Conservation (phyloP, 1,284 basidiomycete genomes). For the Phellinidium pouzarii region DNA sequence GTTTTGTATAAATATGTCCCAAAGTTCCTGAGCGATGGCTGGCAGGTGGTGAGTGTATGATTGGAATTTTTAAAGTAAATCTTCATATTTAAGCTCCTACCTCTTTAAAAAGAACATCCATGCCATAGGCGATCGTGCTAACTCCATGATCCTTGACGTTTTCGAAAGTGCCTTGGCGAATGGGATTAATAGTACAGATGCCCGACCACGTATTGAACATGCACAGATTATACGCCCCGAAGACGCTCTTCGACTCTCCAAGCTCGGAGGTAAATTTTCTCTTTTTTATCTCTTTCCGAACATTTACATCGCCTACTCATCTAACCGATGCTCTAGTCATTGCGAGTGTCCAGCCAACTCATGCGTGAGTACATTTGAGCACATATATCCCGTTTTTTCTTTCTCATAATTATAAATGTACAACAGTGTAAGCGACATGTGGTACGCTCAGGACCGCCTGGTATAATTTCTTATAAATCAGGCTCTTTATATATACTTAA, state of each 20-base stretch:
- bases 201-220: conserved; percentile 83
- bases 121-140: conserved; percentile 88
- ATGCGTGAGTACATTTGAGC: conserved; percentile 52
- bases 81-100: not conserved
- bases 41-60: conserved; percentile 63
- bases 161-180: conserved; percentile 48
- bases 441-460: conserved; percentile 77
- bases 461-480: conserved; percentile 34
- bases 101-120: conserved; percentile 63
- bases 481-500: not conserved
- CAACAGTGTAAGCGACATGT: conserved; percentile 79
- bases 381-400: not conserved
- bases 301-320: too few species aligned
- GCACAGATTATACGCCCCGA: conserved; percentile 75
- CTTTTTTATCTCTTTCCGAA: conserved; percentile 6
- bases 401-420: not conserved
- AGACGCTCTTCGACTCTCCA: conserved; percentile 66
- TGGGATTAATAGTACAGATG: conserved; percentile 52
- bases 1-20: conserved; percentile 59
- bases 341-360: conserved; percentile 89
- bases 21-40: conserved; percentile 67
- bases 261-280: conserved; percentile 55
- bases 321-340: conserved; percentile 63
- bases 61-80: conserved; percentile 1
- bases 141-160: conserved; percentile 75